Evolutionary conservation across 2,329 filamentous ascomycete genomes (phyloP), one percentile per base, ranked within the genome.

Genomic region (Alternaria gaisen): DNA sequence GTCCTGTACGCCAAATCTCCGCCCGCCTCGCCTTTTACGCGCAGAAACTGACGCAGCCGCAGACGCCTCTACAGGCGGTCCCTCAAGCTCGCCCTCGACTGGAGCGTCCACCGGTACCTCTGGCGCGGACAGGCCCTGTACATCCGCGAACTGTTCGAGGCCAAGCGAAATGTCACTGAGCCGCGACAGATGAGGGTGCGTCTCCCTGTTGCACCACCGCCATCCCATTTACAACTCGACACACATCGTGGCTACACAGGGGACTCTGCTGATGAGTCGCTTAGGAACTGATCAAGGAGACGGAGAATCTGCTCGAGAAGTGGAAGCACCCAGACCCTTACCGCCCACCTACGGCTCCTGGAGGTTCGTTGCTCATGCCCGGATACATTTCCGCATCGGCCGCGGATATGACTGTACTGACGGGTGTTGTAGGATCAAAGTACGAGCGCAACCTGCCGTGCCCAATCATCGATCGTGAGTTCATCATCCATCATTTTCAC

Each of bases 301-400:
- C 95, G 5, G 94, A 98, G 80, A 90, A 90, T 70, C 79, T 97
- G 60, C 83, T 99, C 65, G 88, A 95, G 74, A 91, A 90, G 80
- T 99, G 94, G 94, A 98, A 98, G 83, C 95, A 99, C 77, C 95
- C 95, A 4, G 95, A 99, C 79, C 94, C 95, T 32, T 98, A 97
- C 79, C 85, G 87, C 70, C 88, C 90, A 67, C 95, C 95, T 14
- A 97, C 93, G 42, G 94, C 95, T 40, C 95, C 95, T 11, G 95
- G 95, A 86, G 95, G 94, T 95, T 86, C 54, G 69, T 65, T 60
- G 36, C 58, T 56, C 54, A 41, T 40, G 40, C 53, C 44, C 68
- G 66, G 66, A 70, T 66, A 64, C 46, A 57, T 65, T 64, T 67
- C 65, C 60, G 67, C 43, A 22, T 44, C 68, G 68, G 69, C 69